Evolutionary conservation across 208 protist species (phyloP), one percentile per base, ranked within the genome.

Genomic region (Crithidia bombi): DNA sequence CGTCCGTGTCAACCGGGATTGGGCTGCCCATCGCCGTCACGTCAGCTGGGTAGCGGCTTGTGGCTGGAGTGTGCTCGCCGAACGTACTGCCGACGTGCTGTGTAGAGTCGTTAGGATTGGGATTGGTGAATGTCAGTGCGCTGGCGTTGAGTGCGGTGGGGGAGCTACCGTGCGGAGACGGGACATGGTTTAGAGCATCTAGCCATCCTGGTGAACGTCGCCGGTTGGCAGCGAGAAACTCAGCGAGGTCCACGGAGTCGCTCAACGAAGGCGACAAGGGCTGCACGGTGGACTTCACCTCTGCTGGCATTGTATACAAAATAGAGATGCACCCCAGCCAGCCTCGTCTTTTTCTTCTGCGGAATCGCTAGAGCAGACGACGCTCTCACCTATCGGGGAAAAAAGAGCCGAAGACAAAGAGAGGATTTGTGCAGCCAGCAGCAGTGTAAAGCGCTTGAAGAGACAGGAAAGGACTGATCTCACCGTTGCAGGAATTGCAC

Each of bases 11-110:
- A 9, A 80, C 63, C 15, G 73, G 73, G 36, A 75, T 80, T 17
- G 79, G 79, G 43, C 79, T 83, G 15, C 69, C 69, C 64, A 76
- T 80, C 32, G 59, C 65, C 0, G 79, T 75, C 28, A 62, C 47
- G 2, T 81, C 75, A 5, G 47, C 55, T 3, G 61, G 50, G 14
- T 75, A 49, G 41, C 69, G 68, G n/a, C n/a, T 66, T 25, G 49
- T 58, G 10, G 47, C 7, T 5, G 69, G 69, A 5, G 69, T 76
- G 41, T 64, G 43, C 41, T 47, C 56, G 21, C 55, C 47, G 7
- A 51, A 32, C 0, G 61, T 56, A 47, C 61, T 66, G 32, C 61
- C 61, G 33, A 32, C 44, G 28, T 25, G 51, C 10, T 49, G 33
- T 10, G 58, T 64, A 15, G 35, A 59, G 36, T 46, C 28, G 36